Conservation (phyloP, 1,284 basidiomycete species). For the Tilletia walkeri region DNA sequence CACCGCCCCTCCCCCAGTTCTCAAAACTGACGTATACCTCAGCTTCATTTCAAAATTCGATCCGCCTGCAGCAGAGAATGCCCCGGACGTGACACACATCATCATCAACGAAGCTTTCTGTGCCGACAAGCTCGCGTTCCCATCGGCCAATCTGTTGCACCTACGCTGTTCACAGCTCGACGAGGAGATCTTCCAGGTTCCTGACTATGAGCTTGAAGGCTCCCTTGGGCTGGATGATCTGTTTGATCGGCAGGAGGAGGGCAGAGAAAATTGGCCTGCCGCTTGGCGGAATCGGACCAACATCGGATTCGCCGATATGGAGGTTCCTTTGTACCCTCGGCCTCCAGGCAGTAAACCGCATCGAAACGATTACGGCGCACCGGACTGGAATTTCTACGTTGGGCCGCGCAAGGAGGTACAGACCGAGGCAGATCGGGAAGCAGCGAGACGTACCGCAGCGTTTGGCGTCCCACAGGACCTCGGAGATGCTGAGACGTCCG, state of each 20-base stretch:
- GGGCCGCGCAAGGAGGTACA: not conserved
- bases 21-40: slow-evolving; percentile 69
- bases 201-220: slow-evolving; percentile 60
- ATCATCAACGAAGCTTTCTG: slow-evolving; percentile 64
- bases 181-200: slow-evolving; percentile 70
- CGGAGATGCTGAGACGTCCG: too few species aligned
- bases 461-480: slow-evolving; percentile 24
- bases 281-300: not conserved
- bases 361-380: slow-evolving; percentile 33
- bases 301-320: slow-evolving; percentile 9
- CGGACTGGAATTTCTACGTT: slow-evolving; percentile 2
- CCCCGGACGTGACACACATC: slow-evolving; percentile 58
- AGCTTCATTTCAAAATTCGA: slow-evolving; percentile 71
- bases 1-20: slow-evolving; percentile 39
- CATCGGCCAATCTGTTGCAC: slow-evolving; percentile 70
- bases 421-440: slow-evolving; percentile 18
- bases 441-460: slow-evolving; percentile 39
- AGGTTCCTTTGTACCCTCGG: slow-evolving; percentile 58
- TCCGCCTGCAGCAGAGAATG: slow-evolving; percentile 25
- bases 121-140: slow-evolving; percentile 72
- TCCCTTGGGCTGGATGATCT: slow-evolving; percentile 24
- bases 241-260: not conserved
- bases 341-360: slow-evolving; percentile 17
- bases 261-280: not conserved
- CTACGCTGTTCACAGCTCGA: slow-evolving; percentile 73